Percentiles rank a stretch among this genome's conserved stretches.
Conservation (phyloP, 2,329 filamentous ascomycete genomes). For the Talaromyces atroroseus region DNA sequence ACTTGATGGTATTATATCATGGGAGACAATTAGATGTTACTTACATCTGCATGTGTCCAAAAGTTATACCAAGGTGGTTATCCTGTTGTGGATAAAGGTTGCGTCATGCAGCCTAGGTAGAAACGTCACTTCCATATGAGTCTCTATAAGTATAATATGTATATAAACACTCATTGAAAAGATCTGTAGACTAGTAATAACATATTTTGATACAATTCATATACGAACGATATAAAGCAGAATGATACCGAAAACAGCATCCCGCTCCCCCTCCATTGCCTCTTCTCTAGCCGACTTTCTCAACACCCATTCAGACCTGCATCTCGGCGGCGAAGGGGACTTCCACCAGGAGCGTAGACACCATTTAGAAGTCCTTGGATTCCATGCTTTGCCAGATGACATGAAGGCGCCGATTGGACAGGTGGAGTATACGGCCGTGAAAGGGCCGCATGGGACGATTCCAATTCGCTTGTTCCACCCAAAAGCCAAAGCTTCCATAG, state of each 20-base stretch:
- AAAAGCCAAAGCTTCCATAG: background rate
- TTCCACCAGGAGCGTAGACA: background rate
- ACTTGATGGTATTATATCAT: too few species aligned
- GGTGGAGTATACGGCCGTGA: background rate
- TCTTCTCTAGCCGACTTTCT: background rate
- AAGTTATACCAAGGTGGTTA: too few species aligned
- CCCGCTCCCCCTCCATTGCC: background rate
- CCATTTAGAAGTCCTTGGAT: background rate
- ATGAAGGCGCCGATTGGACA: background rate
- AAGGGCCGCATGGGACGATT: background rate
- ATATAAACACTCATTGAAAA: too few species aligned
- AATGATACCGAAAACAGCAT: background rate
- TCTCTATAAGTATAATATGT: too few species aligned
- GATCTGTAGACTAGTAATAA: too few species aligned
- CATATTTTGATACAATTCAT: too few species aligned
- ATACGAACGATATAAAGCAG: too few species aligned
- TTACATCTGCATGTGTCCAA: too few species aligned
- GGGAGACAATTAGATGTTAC: too few species aligned
- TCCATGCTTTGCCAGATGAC: background rate
- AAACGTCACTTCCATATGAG: too few species aligned
- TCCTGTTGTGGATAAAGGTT: too few species aligned
- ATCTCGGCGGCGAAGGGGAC: background rate
- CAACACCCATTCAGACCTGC: background rate
- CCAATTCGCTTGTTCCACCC: background rate
- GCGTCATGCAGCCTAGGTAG: too few species aligned